phyloP scores from a whole-genome alignment of 331 rosid species.

The Acacia pycnantha region DNA sequence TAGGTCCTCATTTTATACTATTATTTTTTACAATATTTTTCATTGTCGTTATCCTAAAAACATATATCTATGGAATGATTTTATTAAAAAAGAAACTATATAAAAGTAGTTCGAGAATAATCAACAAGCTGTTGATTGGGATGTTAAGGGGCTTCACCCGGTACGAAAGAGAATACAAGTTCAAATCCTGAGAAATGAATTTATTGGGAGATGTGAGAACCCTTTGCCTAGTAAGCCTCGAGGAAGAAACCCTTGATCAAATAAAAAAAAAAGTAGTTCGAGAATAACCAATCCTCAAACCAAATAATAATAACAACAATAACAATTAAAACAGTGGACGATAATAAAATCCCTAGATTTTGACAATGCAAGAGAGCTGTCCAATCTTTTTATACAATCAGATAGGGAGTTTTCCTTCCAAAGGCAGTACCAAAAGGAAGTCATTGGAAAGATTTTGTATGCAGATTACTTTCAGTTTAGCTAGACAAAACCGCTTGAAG shows the following conservation, averaged over 20 bases:
- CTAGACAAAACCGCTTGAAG: constrained; percentile 4
- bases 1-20: not conserved
- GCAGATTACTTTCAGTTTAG: not conserved
- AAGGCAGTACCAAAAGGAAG: not conserved
- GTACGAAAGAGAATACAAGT: too few species aligned
- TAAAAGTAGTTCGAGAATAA: not conserved
- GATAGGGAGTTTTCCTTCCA: not conserved
- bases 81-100: not conserved
- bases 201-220: too few species aligned
- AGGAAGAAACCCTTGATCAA: too few species aligned
- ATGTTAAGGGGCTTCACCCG: too few species aligned
- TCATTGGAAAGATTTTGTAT: not conserved
- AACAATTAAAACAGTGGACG: not conserved
- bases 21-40: not conserved
- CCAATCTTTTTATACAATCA: not conserved
- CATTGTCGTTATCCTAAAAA: not conserved
- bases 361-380: not conserved
- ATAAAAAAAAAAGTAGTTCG: too few species aligned
- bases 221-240: fast-evolving
- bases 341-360: not conserved
- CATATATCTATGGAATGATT: not conserved
- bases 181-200: fast-evolving
- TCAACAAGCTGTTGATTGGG: too few species aligned
- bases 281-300: not conserved
- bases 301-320: not conserved